Conservation (phyloP, 208 protist species). For the Leishmania major region DNA sequence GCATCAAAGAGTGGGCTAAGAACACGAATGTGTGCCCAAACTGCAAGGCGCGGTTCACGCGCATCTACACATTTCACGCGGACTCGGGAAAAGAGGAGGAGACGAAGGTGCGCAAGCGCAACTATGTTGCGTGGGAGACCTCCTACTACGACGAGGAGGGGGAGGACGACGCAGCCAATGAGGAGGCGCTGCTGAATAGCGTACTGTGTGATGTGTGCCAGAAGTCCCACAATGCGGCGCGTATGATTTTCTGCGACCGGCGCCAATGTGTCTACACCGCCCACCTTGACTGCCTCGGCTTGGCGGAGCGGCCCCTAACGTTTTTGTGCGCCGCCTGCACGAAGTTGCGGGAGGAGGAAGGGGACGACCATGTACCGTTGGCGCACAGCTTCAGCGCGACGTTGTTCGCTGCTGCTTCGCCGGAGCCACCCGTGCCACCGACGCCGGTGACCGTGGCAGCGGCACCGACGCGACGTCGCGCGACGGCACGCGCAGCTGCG, state of each 20-base stretch:
- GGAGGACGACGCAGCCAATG: constrained; percentile 19
- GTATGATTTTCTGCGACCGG: constrained; percentile 88
- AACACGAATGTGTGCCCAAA: constrained; percentile 86
- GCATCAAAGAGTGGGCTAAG: constrained; percentile 83
- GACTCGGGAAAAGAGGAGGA: constrained; percentile 40
- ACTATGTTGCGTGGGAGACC: constrained; percentile 60
- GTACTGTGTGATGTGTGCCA: constrained; percentile 73
- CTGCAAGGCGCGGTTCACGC: constrained; percentile 88
- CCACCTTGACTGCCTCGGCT: constrained; percentile 74
- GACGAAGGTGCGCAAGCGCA: constrained; percentile 81
- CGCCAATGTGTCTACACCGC: constrained; percentile 73
- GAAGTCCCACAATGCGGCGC: constrained; percentile 52
- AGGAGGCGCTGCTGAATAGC: constrained; percentile 11
- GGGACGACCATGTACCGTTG: background rate
- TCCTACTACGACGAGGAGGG: constrained; percentile 46
- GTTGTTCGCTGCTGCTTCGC: background rate
- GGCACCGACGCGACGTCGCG: background rate
- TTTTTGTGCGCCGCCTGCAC: constrained; percentile 71
- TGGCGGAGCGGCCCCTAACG: constrained; percentile 63
- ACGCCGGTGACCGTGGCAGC: background rate
- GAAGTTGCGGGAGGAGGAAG: constrained; percentile 31
- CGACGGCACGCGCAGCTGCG: background rate
- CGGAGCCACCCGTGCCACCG: background rate
- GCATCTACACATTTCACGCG: constrained; percentile 49
- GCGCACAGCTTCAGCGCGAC: background rate